A percentile compares a stretch with the other conserved stretches of the same genome.
Conservation (phyloP, 495 filamentous ascomycete species). For the Neurospora pannonica region DNA sequence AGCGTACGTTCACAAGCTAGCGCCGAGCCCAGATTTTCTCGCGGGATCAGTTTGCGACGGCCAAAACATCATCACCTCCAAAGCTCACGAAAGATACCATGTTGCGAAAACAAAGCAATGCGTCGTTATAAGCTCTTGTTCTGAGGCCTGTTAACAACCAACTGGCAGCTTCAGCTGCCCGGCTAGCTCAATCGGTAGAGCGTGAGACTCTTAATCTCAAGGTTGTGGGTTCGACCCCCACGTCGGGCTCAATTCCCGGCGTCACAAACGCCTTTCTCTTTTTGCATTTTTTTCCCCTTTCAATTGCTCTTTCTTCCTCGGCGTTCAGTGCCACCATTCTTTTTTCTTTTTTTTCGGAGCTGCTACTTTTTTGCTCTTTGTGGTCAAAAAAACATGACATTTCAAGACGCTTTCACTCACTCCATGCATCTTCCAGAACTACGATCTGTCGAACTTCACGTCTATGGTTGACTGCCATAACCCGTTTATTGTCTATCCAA, state of each 20-base stretch:
- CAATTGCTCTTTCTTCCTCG: too few species aligned
- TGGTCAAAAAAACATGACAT: too few species aligned
- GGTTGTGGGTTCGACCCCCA: not conserved
- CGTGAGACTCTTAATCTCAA: conserved; percentile 55
- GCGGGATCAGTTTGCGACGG: not conserved
- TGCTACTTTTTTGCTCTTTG: too few species aligned
- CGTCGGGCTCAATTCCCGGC: not conserved
- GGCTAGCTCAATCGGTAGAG: conserved; percentile 68
- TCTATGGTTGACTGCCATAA: too few species aligned
- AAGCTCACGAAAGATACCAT: not conserved
- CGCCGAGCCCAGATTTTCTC: not conserved
- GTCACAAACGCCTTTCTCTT: not conserved
- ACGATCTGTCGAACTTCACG: too few species aligned
- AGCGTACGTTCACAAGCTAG: not conserved
- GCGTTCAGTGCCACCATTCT: too few species aligned
- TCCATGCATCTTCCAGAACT: too few species aligned
- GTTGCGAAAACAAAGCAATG: not conserved
- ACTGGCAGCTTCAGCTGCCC: not conserved
- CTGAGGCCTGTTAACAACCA: not conserved
- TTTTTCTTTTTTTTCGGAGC: too few species aligned
- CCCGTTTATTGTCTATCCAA: too few species aligned
- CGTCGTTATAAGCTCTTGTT: not conserved
- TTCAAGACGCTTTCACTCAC: too few species aligned
- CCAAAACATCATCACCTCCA: not conserved
- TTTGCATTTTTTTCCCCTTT: not conserved